A percentile compares a stretch with the other conserved stretches of the same genome.
These are phyloP conservation scores for Lentinus brumalis DNA, from an alignment of 768 basidiomycete genomes.

Conservation along the genomic window DNA sequence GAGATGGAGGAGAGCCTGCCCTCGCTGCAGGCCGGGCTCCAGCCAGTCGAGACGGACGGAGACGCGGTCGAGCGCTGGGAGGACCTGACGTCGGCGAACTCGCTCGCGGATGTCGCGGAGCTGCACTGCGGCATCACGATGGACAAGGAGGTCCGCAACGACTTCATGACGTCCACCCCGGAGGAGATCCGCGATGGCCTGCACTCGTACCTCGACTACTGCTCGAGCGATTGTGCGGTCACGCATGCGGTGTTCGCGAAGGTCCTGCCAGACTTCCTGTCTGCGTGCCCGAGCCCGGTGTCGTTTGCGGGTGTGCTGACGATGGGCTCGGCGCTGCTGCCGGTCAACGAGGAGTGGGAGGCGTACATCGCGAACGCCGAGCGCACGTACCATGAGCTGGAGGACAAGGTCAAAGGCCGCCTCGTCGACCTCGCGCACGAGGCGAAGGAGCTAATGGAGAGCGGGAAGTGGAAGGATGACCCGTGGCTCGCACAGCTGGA, in stretches of 20 bases:
- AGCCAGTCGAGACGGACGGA: conserved; percentile 41
- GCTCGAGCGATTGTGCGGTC: conserved; percentile 79
- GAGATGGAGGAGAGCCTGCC: conserved; percentile 46
- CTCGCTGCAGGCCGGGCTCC: conserved; percentile 39
- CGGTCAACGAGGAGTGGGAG: conserved; percentile 91
- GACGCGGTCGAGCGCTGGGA: conserved; percentile 76
- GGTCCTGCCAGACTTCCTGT: conserved; percentile 80
- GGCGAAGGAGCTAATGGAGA: conserved; percentile 49
- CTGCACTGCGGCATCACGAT: conserved; percentile 83
- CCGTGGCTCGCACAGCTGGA: conserved; percentile 91
- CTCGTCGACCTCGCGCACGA: conserved; percentile 71
- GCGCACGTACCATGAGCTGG: conserved; percentile 67
- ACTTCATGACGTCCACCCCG: conserved; percentile 72
- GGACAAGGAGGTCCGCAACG: conserved; percentile 76
- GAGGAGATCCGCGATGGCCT: conserved; percentile 65
- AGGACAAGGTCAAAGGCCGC: conserved; percentile 57
- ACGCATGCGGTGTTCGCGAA: conserved; percentile 81
- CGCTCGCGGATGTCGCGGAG: conserved; percentile 87
- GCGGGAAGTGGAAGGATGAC: conserved; percentile 65
- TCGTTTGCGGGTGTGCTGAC: conserved; percentile 88
- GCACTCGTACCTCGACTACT: conserved; percentile 80
- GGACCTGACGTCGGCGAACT: conserved; percentile 89
- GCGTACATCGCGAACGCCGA: conserved; percentile 81
- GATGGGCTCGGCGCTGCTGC: conserved; percentile 91
- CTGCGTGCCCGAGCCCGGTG: conserved; percentile 87